Evolutionary conservation across 1,139 yeast species (phyloP).

Genomic region (Yamadazyma atlantica): DNA sequence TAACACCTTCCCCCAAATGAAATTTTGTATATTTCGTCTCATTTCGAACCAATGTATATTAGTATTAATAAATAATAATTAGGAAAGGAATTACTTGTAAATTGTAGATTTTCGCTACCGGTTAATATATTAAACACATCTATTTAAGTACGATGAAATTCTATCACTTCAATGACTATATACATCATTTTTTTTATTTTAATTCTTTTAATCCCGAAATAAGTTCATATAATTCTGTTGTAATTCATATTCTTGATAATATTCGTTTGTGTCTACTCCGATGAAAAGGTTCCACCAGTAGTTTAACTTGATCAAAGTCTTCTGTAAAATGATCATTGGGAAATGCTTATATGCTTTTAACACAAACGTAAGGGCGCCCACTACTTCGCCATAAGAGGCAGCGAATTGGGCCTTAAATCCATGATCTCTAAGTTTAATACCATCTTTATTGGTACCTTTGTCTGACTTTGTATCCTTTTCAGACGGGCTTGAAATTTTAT

Average conservation of each 20-base stretch:
- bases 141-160: too few species aligned
- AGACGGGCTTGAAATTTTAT: conserved; percentile 2
- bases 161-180: too few species aligned
- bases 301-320: conserved; percentile 48
- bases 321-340: conserved; percentile 60
- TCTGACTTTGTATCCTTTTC: conserved; percentile 4
- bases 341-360: conserved; percentile 64
- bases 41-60: conserved; percentile 3
- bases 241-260: conserved; percentile 17
- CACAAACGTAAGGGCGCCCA: conserved; percentile 67
- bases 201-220: conserved; percentile 11
- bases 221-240: conserved; percentile 16
- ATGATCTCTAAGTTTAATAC: conserved; percentile 9
- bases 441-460: conserved; percentile 6
- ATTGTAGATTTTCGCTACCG: too few species aligned
- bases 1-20: too few species aligned
- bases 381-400: conserved; percentile 54
- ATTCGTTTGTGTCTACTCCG: conserved; percentile 44
- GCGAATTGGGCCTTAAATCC: conserved; percentile 30
- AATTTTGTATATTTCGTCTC: not conserved
- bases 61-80: conserved; percentile 2
- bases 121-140: too few species aligned
- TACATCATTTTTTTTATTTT: not conserved
- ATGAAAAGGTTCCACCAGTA: conserved; percentile 74
- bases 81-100: not conserved